Evolutionary conservation across 176 grass and related monocot genomes (phyloP).

Genomic region (Aegilops sharonensis): DNA sequence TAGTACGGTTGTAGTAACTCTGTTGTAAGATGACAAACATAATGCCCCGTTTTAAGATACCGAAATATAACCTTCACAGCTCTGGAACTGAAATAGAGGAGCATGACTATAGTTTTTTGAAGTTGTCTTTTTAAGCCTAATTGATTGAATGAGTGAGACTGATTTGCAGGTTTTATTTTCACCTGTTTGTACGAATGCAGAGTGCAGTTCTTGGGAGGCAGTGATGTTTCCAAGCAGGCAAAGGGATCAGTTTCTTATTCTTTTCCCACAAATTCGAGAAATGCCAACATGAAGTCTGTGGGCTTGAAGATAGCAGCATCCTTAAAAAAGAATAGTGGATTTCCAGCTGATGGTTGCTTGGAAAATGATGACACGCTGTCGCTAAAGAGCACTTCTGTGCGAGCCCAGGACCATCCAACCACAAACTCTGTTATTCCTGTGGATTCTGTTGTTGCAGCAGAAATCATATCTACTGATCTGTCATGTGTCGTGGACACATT

Average conservation of each 20-base stretch:
- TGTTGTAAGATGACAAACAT: not conserved
- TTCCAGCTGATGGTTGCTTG: not conserved
- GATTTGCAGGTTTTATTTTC: not conserved
- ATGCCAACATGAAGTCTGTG: conserved; percentile 18
- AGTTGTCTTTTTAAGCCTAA: not conserved
- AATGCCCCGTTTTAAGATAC: not conserved
- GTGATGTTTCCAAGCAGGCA: conserved; percentile 20
- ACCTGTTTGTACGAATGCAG: conserved; percentile 29
- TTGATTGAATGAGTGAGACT: not conserved
- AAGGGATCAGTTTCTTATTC: conserved; percentile 19
- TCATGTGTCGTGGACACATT: conserved; percentile 30
- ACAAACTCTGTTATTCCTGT: conserved; percentile 18
- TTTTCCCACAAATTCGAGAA: conserved; percentile 15
- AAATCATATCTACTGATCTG: conserved; percentile 42
- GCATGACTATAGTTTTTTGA: too few relatives aligned
- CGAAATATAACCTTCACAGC: not conserved
- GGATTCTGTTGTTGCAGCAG: conserved; percentile 36
- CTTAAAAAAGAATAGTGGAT: conserved; percentile 32
- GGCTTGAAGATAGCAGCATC: conserved; percentile 35
- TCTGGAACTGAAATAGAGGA: not conserved
- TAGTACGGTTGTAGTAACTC: not conserved
- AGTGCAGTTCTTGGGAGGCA: conserved; percentile 8
- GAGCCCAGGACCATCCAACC: conserved; percentile 57
- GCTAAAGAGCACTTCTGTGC: conserved; percentile 51
- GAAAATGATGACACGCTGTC: not conserved